These are phyloP conservation scores for Saccharomyces hybrid DNA, from an alignment of 1,139 yeast genomes.

Conservation along the genomic window DNA sequence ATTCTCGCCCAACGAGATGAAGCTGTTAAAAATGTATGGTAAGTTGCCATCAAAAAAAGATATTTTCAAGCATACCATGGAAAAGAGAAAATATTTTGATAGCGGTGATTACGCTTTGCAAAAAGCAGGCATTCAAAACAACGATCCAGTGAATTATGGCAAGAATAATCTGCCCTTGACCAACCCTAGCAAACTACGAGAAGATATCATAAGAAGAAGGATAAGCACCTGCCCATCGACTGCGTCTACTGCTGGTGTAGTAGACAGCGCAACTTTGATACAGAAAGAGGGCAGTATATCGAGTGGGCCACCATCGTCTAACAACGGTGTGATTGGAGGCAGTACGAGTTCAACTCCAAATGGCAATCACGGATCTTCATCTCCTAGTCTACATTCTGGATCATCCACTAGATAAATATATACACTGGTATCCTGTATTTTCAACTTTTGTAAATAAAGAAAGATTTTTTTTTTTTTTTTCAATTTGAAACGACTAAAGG, in stretches of 20 bases:
- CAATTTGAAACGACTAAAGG: not conserved
- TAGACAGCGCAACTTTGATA: not conserved
- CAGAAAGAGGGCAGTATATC: conserved; percentile 31
- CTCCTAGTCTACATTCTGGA: not conserved
- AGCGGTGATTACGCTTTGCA: conserved; percentile 97
- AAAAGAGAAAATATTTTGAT: conserved; percentile 90
- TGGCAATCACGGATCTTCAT: not conserved
- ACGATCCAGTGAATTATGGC: conserved; percentile 21
- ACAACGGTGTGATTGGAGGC: not conserved
- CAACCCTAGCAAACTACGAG: conserved; percentile 31
- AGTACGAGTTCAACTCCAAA: not conserved
- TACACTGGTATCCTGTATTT: not conserved
- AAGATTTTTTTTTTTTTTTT: not conserved
- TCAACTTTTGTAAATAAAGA: not conserved
- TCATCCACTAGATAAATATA: not conserved
- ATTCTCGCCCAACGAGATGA: conserved; percentile 60
- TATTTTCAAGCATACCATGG: conserved; percentile 65
- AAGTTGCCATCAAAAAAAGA: conserved; percentile 83
- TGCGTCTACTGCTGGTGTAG: conserved; percentile 12
- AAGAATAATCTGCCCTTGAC: conserved; percentile 30
- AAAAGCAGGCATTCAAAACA: conserved; percentile 39
- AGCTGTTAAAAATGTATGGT: conserved; percentile 74
- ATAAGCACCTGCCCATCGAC: conserved; percentile 31
- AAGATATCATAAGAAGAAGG: conserved; percentile 31
- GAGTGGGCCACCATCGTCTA: conserved; percentile 30